Conservation (phyloP, 139 green algal species). For the Coelastrella sp. region DNA sequence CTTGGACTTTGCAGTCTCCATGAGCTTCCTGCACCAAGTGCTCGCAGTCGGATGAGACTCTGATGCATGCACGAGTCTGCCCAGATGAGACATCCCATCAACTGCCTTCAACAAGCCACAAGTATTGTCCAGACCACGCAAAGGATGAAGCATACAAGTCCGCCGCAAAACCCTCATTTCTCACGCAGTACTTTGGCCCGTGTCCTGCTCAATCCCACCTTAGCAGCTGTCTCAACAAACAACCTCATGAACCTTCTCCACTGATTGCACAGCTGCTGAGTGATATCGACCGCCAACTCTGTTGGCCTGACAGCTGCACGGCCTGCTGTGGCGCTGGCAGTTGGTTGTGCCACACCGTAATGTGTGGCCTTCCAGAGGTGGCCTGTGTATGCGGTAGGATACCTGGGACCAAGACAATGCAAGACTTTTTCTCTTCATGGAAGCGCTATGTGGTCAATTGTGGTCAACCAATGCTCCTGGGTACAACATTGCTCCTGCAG, state of each 20-base stretch:
- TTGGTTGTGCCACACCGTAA: not conserved
- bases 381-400: not conserved
- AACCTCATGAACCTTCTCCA: not conserved
- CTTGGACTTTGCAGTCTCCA: too few species aligned
- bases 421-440: too few species aligned
- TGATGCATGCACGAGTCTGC: not conserved
- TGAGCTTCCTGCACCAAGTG: not conserved
- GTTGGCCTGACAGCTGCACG: not conserved
- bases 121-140: too few species aligned
- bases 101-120: not conserved
- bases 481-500: not conserved
- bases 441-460: not conserved
- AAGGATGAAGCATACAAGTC: not conserved
- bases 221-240: not conserved
- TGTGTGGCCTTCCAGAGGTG: constrained; percentile 18
- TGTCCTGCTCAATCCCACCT: not conserved
- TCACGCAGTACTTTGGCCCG: not conserved
- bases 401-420: not conserved
- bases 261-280: not conserved
- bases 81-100: not conserved
- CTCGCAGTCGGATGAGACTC: not conserved
- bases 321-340: not conserved
- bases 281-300: not conserved
- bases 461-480: not conserved
- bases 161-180: too few species aligned